These are phyloP conservation scores for Beta vulgaris DNA, from an alignment of 148 eudicot species.

Conservation along the genomic window DNA sequence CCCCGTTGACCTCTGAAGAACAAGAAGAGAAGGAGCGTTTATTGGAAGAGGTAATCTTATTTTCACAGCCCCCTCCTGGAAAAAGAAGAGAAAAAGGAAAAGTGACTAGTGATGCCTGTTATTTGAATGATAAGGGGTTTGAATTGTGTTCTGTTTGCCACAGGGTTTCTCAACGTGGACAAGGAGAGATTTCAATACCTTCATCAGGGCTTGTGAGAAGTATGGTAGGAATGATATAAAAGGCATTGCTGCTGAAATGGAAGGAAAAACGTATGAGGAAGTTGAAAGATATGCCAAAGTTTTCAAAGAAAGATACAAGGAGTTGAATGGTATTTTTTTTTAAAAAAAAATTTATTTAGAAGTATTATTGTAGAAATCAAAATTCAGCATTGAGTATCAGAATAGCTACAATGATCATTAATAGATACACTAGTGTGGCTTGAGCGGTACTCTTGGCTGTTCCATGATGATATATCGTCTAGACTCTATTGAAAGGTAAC, in stretches of 20 bases:
- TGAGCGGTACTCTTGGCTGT: too few relatives aligned
- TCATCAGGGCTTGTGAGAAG: constrained; percentile 94
- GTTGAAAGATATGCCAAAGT: constrained; percentile 96
- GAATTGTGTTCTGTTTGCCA: background rate
- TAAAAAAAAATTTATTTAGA: too few relatives aligned
- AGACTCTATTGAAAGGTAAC: too few relatives aligned
- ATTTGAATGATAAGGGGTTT: background rate
- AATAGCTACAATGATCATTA: too few relatives aligned
- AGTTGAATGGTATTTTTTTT: constrained; percentile 58
- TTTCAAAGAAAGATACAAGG: constrained; percentile 93
- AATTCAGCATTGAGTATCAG: too few relatives aligned
- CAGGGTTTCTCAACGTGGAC: constrained; percentile 96
- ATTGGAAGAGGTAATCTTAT: constrained; percentile 55
- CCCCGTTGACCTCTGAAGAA: constrained; percentile 95
- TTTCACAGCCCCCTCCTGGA: background rate
- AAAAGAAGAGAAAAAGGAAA: background rate
- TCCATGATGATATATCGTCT: too few relatives aligned
- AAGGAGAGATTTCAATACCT: constrained; percentile 90
- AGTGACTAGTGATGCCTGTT: background rate
- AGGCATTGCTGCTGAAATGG: constrained; percentile 90
- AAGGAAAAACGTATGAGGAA: constrained; percentile 86
- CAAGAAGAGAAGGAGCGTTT: constrained; percentile 91
- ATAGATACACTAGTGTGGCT: too few relatives aligned
- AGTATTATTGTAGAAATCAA: too few relatives aligned
- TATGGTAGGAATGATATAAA: constrained; percentile 78